A percentile compares a stretch with the other conserved stretches of the same genome.
Evolutionary conservation across 2,329 filamentous ascomycete genomes (phyloP).

Genomic region (Mariannaea elegans): DNA sequence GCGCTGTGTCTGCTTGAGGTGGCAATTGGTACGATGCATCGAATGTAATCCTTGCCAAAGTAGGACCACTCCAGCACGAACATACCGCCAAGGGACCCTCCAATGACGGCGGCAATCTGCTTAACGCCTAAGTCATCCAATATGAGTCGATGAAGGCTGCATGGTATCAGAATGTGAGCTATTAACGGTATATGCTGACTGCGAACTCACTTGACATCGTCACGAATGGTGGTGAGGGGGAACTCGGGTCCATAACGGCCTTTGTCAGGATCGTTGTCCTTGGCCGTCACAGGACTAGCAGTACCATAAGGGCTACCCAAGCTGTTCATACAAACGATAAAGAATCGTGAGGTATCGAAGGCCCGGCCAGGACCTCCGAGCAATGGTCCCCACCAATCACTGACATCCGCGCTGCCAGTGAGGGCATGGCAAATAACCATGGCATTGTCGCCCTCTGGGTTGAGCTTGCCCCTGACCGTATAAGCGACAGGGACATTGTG

Average conservation of each 20-base stretch:
- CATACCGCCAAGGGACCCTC: conserved; percentile 89
- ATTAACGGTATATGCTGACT: too few relatives aligned
- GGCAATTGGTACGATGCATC: conserved; percentile 82
- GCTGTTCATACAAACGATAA: conserved; percentile 87
- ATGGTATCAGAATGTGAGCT: conserved; percentile 26
- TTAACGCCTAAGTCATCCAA: conserved; percentile 83
- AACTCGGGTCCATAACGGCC: conserved; percentile 95
- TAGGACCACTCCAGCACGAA: conserved; percentile 93
- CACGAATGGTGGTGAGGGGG: conserved; percentile 91
- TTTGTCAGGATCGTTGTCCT: conserved; percentile 78
- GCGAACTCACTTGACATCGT: conserved; percentile 84
- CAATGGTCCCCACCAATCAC: conserved; percentile 89
- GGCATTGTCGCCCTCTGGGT: conserved; percentile 68
- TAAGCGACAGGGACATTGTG: conserved; percentile 78
- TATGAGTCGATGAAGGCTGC: conserved; percentile 79
- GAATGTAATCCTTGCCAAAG: conserved; percentile 85
- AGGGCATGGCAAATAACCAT: conserved; percentile 86
- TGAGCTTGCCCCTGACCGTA: conserved; percentile 70
- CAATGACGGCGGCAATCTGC: conserved; percentile 81
- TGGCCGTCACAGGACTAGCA: conserved; percentile 88
- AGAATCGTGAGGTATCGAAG: conserved; percentile 85
- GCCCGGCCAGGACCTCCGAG: conserved; percentile 80
- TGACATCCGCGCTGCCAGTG: conserved; percentile 84
- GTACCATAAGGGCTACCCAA: conserved; percentile 86
- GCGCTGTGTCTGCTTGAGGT: conserved; percentile 87